Evolutionary conservation across 495 filamentous ascomycete genomes (phyloP), one percentile per base, ranked within the genome.

Genomic region (Aspergillus nidulans): DNA sequence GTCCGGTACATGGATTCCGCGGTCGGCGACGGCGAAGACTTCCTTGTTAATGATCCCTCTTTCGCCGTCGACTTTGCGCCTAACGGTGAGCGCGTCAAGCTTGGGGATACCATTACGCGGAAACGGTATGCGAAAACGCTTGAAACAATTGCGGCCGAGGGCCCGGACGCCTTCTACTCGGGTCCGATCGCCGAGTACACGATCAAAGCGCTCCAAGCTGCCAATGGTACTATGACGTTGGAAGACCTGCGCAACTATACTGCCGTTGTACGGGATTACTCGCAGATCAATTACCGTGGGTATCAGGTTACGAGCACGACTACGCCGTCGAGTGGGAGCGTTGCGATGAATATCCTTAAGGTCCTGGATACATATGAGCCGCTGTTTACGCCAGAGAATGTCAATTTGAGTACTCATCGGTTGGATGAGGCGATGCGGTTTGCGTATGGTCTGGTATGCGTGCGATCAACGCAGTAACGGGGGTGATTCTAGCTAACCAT

Each of bases 21-120:
- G 2, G 65, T 72, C 3, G 63, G 58, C 3, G 55, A 58, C 43
- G 63, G 62, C 4, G 64, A 70, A 28, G 76, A 89, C 51, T 95
- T 95, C 58, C 68, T 96, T 0, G 74, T 81, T 0, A 74, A 84
- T 0, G 80, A 95, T 53, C 87, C 88, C 0, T 77, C 80, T 1
- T 96, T 89, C 86, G 89, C 91, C 4, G 63, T 87, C 19, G 92
- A 97, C 57, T 97, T 96, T 67, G 91, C 91, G 13, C 92, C 92
- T 0, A 85, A 92, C 49, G 87, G 87, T 4, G 86, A 79, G 0
- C 72, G 87, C 2, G 62, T 95, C 0, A 76, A 77, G 10, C 64
- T 91, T 8, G 87, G 86, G 10, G 90, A 95, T 34, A 85, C 68
- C 0, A 88, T 97, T 49, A 91, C 88, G 0, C 75, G 91, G 23